Evolutionary conservation across 163 green algal species (phyloP), one percentile per base, ranked within the genome.

Genomic region (Chlorella variabilis): DNA sequence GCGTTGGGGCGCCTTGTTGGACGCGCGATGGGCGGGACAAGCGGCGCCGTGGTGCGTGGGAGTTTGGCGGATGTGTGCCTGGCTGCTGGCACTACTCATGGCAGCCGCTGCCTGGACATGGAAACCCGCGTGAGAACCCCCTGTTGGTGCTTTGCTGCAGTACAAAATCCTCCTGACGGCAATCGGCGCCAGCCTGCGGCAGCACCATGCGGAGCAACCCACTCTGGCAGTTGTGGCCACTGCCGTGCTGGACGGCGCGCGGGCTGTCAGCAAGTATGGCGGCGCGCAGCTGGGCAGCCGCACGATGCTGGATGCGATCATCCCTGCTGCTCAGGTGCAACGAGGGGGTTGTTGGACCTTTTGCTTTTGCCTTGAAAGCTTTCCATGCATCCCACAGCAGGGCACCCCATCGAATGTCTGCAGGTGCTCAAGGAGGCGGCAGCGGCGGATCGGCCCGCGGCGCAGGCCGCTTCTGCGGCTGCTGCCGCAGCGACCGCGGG

Each of bases 301-400:
- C 31, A 99, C 96, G 13, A 97, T 98, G 93, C 87, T 98, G 49
- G 93, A 96, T 61, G 94, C 94, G 6, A 82, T 98, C 33, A 63
- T 94, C 42, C 90, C 91, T 4, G 92, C 92, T 1, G 67, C 85
- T 0, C 39, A 87, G 29, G 89, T 89, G 17, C 4, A n/a, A n/a
- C n/a, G n/a, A n/a, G n/a, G n/a, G 25, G 33, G 74, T 6, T 54
- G 11, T 11, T 54, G 45, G 45, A 23, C 11, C 15, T 54, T 11
- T 15, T 54, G 45, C 45, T 54, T 11, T 54, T 54, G 75, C n/a
- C n/a, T n/a, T n/a, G n/a, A n/a, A n/a, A n/a, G n/a, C n/a, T n/a
- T n/a, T n/a, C n/a, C n/a, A n/a, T n/a, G n/a, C n/a, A n/a, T n/a
- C n/a, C n/a, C n/a, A n/a, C n/a, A n/a, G n/a, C n/a, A n/a, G n/a